phyloP scores from a whole-genome alignment of 2,329 filamentous ascomycete species.

The Colletotrichum sp. region DNA sequence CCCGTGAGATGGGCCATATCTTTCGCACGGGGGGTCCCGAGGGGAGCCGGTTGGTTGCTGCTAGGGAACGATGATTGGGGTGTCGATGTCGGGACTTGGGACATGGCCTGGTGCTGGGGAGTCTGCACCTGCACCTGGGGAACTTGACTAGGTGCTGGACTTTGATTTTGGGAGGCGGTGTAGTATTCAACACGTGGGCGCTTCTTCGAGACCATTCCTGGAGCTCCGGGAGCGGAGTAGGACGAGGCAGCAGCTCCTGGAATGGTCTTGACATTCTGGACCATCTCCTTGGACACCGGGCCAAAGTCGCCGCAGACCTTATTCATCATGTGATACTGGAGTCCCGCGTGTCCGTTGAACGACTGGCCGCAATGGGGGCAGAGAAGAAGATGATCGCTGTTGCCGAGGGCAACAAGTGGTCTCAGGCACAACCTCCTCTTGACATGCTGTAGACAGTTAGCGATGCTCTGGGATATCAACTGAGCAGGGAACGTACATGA shows the following conservation, averaged over 20 bases:
- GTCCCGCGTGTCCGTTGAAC: constrained; percentile 45
- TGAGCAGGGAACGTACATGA: constrained; percentile 12
- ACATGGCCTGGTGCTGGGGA: neutral
- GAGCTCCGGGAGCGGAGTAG: neutral
- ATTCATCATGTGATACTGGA: constrained; percentile 49
- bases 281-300: neutral
- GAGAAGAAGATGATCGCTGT: constrained; percentile 23
- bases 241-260: neutral
- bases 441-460: constrained; percentile 33
- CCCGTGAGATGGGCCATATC: constrained; percentile 9
- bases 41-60: neutral
- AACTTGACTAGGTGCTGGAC: neutral
- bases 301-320: constrained; percentile 51
- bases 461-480: neutral
- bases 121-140: neutral
- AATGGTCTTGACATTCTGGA: neutral
- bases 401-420: constrained; percentile 9
- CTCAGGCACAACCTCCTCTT: constrained; percentile 37
- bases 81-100: neutral
- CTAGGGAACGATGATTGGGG: neutral
- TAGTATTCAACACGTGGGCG: neutral
- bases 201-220: neutral
- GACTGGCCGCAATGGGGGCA: constrained; percentile 52
- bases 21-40: neutral
- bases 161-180: neutral